Base-by-base conservation (phyloP, 2,329 filamentous ascomycete genomes). In the Colletotrichum lindemuthianum region DNA sequence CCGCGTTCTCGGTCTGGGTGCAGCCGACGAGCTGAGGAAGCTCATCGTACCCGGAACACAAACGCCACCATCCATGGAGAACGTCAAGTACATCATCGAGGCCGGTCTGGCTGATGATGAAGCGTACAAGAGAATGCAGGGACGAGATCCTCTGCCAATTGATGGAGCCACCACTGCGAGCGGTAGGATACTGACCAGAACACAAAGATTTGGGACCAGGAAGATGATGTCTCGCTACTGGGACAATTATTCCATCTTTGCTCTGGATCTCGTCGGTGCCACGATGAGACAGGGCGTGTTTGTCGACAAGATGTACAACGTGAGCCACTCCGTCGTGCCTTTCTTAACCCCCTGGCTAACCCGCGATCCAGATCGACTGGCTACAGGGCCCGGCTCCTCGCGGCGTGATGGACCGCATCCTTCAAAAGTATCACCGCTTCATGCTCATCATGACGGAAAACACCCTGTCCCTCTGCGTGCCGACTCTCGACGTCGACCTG, bases 401-500 rank as follows among this genome's bases (percentile, higher is more conserved):
- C 3, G 78, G 83, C 0, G 94, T 90, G 0, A 92, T 92, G 85
- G 67, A 73, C 0, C 84, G 91, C 0, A 79, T 92, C 1, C 78
- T 92, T 4, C 72, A 71, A 2, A 93, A 92, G 72, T 92, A 92
- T 70, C 51, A 76, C 3, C 84, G 88, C 4, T 93, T 92, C 75
- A 78, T 91, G 13, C 53, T 69, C 0, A 83, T 93, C 67, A 88
- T 92, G 74, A 74, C 75, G 1, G 65, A 72, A 0, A 70, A 86
- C 47, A 81, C 81, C 0, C 69, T 65, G 0, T 73, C 82, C 4
- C 78, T 85, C 12, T 85, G 82, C 0, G 90, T 93, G 1, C 91
- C 91, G 0, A 93, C 90, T 0, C 80, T 93, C 0, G 91, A 93
- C 67, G 82, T 93, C 6, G 91, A 93, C 71, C 79, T 93, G 0